Percentiles rank a stretch among this genome's conserved stretches.
Evolutionary conservation across 306 rosid species (phyloP).

Genomic region (Inga laurina): DNA sequence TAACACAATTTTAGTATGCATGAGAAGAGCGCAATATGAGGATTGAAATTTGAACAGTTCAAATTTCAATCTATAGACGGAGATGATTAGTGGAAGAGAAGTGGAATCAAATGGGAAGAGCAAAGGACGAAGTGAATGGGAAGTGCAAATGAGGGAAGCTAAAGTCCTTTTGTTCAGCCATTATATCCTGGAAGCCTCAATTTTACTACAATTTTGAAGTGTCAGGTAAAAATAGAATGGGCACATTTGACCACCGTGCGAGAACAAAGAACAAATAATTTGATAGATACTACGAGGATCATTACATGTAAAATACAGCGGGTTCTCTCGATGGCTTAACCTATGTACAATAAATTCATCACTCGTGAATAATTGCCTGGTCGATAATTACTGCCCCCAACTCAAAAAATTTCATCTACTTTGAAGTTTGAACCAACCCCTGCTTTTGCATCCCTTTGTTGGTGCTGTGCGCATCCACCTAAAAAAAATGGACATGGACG

Average conservation of each 20-base stretch:
- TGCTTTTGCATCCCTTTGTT: not conserved
- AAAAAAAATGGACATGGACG: not conserved
- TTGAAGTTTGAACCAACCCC: slow-evolving; percentile 7
- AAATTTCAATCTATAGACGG: too few species aligned
- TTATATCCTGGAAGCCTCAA: too few species aligned
- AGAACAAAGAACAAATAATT: not conserved
- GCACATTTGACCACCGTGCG: not conserved
- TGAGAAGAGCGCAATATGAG: too few species aligned
- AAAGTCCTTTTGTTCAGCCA: too few species aligned
- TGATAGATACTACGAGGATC: not conserved
- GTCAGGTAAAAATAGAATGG: not conserved
- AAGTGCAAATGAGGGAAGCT: too few species aligned
- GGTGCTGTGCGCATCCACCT: not conserved
- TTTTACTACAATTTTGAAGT: too few species aligned
- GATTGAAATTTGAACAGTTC: too few species aligned
- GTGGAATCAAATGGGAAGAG: too few species aligned
- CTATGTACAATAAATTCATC: slow-evolving; percentile 10
- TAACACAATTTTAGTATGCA: too few species aligned
- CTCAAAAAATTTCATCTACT: not conserved
- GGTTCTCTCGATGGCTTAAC: slow-evolving; percentile 12
- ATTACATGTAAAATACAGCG: slow-evolving; percentile 14
- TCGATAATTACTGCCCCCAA: not conserved
- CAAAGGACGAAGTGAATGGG: too few species aligned
- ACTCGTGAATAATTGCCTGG: not conserved
- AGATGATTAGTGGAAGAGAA: too few species aligned